Percentiles rank a stretch among this genome's conserved stretches.
These are phyloP conservation scores for Trichophyton verrucosum DNA, from an alignment of 2,329 filamentous ascomycete species.

Conservation along the genomic window DNA sequence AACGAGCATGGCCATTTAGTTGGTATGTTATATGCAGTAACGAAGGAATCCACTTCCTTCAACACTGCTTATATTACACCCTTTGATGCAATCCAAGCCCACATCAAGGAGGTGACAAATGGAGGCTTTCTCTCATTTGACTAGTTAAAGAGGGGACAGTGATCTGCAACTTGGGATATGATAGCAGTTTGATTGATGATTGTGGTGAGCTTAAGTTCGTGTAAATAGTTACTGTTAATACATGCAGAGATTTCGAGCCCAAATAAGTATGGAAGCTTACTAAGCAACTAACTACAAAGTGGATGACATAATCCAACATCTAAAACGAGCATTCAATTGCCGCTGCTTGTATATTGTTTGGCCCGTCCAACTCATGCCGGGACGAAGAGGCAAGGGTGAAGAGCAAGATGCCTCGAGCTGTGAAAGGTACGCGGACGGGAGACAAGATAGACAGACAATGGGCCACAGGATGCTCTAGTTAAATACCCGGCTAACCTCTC, in stretches of 20 bases:
- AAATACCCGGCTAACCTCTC: neutral
- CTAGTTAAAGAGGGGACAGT: too few species aligned
- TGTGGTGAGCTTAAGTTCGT: too few species aligned
- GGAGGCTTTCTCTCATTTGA: neutral
- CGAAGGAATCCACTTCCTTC: neutral
- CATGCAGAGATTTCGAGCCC: too few species aligned
- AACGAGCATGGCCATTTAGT: neutral
- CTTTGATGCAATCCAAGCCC: neutral
- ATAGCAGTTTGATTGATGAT: too few species aligned
- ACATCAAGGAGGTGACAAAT: neutral
- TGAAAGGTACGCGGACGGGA: slow-evolving; percentile 7
- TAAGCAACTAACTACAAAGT: neutral
- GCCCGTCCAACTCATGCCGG: neutral
- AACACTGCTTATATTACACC: neutral
- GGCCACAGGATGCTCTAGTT: neutral
- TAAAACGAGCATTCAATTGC: too few species aligned
- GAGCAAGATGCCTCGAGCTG: slow-evolving; percentile 10
- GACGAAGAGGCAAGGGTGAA: neutral
- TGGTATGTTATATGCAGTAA: neutral
- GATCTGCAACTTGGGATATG: too few species aligned
- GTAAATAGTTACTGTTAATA: too few species aligned
- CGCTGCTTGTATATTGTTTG: neutral
- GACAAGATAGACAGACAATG: too few species aligned
- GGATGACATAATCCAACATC: neutral
- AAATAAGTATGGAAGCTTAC: neutral